Evolutionary conservation across 1,284 basidiomycete species (phyloP), one percentile per base, ranked within the genome.

Genomic region (Schizophyllum amplum): DNA sequence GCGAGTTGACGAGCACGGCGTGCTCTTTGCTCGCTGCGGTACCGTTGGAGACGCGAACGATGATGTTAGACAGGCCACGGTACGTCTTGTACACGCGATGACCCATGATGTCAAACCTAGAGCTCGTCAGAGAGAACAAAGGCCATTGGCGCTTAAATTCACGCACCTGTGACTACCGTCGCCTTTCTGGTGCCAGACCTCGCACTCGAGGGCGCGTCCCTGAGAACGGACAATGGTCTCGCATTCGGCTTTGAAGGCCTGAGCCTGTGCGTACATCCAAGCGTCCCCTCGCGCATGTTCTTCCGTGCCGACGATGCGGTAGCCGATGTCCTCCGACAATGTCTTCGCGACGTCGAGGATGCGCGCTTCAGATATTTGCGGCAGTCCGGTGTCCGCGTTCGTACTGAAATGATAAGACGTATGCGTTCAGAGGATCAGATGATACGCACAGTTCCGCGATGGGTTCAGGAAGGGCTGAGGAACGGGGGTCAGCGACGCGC

Each of bases 21-120:
- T 95, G 85, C 53, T 84, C 82, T 66, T 92, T 93, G 7, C 84
- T 81, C 51, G 78, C 76, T 2, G 77, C 71, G 4, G 90, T 87
- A 5, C 90, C 90, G 64, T 94, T 84, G 5, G 92, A 94, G 48
- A 99, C 77, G 52, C 92, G 90, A 4, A 98, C 79, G 57, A 99
- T 77, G 65, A 98, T 84, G 70, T 99, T 99, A 27, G 85, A 83
- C 55, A 99, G 81, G 64, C 90, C 80, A 21, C 88, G 83, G 65
- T 98, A 99, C 27, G 88, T 89, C 72, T 98, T 98, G 75, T 96
- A 94, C 4, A 98, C 78, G 47, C 90, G 81, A 65, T 87, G 81
- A 61, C 77, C 77, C 83, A 93, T 86, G 76, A 94, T 92, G 66
- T 92, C 88, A 67, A 94, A 94, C 47, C 90, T 92, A 60, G 1